phyloP scores from a whole-genome alignment of 306 rosid species.

The Prosopis cineraria region DNA sequence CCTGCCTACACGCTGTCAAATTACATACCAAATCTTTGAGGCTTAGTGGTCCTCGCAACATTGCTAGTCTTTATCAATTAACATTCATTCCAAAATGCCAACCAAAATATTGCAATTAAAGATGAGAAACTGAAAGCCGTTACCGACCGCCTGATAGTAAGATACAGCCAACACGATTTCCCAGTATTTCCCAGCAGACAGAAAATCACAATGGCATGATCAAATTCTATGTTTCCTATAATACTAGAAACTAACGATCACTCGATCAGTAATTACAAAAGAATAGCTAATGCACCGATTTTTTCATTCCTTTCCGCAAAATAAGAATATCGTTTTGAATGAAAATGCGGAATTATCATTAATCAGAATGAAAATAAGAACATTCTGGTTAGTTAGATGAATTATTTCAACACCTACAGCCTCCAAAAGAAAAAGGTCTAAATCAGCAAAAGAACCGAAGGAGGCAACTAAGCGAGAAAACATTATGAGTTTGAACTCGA shows the following conservation, averaged over 20 bases:
- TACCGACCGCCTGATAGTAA: background rate
- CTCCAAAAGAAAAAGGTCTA: background rate
- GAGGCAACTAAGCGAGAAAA: background rate
- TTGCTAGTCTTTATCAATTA: background rate
- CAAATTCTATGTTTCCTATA: background rate
- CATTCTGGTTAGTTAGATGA: background rate
- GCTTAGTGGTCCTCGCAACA: background rate
- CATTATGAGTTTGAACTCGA: background rate
- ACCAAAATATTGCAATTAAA: background rate
- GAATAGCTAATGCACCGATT: background rate
- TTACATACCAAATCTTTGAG: background rate
- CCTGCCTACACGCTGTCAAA: background rate
- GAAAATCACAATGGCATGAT: background rate
- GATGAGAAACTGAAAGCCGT: background rate
- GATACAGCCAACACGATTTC: background rate
- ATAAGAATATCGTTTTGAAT: background rate
- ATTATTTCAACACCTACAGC: background rate
- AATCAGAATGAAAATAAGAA: background rate
- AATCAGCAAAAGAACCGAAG: background rate
- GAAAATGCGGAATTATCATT: background rate
- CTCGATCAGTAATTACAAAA: background rate
- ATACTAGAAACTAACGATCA: background rate
- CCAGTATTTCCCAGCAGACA: background rate
- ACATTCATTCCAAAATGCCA: background rate
- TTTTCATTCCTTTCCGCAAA: background rate